A percentile compares a stretch with the other conserved stretches of the same genome.
Conservation (phyloP, 306 rosid species). For the Hylodesmum podocarpum region DNA sequence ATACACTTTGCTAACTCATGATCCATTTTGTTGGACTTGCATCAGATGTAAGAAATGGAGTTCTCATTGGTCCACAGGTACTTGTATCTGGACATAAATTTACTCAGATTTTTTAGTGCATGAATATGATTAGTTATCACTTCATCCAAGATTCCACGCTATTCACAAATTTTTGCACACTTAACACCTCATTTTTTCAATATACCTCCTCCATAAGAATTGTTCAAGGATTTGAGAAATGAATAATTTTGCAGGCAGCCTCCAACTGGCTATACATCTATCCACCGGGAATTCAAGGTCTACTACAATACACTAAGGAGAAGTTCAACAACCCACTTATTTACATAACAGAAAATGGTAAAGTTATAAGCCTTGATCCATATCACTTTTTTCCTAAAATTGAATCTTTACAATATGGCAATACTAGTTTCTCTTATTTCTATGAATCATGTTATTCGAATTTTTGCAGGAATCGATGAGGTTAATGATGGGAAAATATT, state of each 20-base stretch:
- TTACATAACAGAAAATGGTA: constrained; percentile 75
- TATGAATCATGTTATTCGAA: constrained; percentile 1
- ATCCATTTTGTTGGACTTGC: constrained; percentile 13
- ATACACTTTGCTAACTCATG: background rate
- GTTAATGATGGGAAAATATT: constrained; percentile 44
- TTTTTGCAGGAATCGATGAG: constrained; percentile 56
- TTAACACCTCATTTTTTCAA: background rate
- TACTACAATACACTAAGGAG: constrained; percentile 46
- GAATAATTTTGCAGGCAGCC: constrained; percentile 39
- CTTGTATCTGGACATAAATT: constrained; percentile 26
- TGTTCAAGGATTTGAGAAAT: constrained; percentile 12
- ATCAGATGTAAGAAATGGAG: constrained; percentile 40
- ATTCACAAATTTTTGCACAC: background rate
- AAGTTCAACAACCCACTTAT: constrained; percentile 56
- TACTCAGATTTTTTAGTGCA: background rate
- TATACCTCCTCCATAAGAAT: background rate
- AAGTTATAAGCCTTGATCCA: background rate
- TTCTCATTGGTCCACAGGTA: constrained; percentile 60
- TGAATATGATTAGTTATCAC: constrained; percentile 5
- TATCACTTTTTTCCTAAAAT: background rate
- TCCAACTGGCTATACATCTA: constrained; percentile 54
- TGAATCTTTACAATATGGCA: constrained; percentile 6
- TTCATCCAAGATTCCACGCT: background rate
- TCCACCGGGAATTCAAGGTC: constrained; percentile 54
- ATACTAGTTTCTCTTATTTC: background rate